Base-by-base conservation (phyloP, 2,329 filamentous ascomycete genomes). In the Bipolaris cookei region DNA sequence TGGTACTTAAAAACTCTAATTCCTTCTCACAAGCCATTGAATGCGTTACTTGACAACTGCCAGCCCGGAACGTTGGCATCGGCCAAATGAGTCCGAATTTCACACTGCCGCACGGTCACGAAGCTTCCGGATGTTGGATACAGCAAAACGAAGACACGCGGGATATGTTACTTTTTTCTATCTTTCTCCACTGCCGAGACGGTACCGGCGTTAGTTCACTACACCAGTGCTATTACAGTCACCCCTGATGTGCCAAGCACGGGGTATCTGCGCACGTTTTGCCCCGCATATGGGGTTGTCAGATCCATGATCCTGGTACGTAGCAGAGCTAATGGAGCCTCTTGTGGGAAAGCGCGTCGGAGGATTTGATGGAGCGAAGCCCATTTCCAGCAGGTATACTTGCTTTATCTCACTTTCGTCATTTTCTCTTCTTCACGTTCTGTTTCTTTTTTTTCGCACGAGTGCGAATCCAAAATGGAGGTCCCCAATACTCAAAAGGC, bases 401-500 rank as follows among this genome's bases (percentile, higher is more conserved):
- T 23, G 5, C 23, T 23, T 23, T 23, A 10, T 28, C 25, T 28
- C 1, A 28, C 8, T 28, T 3, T 28, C 7, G 8, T 28, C 25
- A 10, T 30, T 30, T 30, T 30, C 3, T 11, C 10, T 30, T 13
- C 10, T 30, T 30, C 3, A 4, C 1, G 4, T 30, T 13, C 10
- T 4, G 28, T 30, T 13, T 30, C 28, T 11, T 30, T 30, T 21
- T 21, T 2, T 4, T 4, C 28, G 10, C 4, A 30, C 28, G 10
- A 4, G 28, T 30, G 10, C 10, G 28, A 30, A 30, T 35, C 6
- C 39, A 59, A 23, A 14, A 75, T 73, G 69, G 65, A 63, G 14
- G 28, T 77, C 4, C 74, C 74, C 11, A 63, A 66, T 35, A 70
- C 70, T 18, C 73, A 77, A 47, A 71, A 70, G 42, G 76, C 76